These are phyloP conservation scores for Cercophora samala DNA, from an alignment of 495 filamentous ascomycete species.

Conservation along the genomic window DNA sequence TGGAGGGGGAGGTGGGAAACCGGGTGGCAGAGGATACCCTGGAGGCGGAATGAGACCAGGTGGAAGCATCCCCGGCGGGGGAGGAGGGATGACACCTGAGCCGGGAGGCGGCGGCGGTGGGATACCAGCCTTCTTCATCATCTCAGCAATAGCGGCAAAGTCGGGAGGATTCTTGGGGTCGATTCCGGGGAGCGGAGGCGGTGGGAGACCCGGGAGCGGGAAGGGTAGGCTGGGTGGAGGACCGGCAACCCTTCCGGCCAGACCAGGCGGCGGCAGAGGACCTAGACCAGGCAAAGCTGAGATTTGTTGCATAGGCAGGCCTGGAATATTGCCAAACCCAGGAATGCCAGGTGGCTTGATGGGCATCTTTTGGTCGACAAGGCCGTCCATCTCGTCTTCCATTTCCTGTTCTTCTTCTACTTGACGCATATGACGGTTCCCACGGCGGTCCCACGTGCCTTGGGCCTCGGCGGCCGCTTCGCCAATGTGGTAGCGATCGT, in stretches of 20 bases:
- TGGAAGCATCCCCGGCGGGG: conserved; percentile 48
- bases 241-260: conserved; percentile 35
- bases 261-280: conserved; percentile 31
- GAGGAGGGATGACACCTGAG: conserved; percentile 17
- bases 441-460: conserved; percentile 85
- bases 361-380: conserved; percentile 92
- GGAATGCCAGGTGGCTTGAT: conserved; percentile 36
- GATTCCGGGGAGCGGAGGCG: conserved; percentile 46
- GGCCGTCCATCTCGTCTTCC: conserved; percentile 86
- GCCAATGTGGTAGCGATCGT: conserved; percentile 91
- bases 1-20: conserved; percentile 25
- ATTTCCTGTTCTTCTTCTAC: conserved; percentile 91
- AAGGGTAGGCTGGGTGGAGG: conserved; percentile 35
- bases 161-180: conserved; percentile 62
- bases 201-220: conserved; percentile 42
- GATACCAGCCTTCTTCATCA: conserved; percentile 56
- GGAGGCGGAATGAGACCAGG: conserved; percentile 52
- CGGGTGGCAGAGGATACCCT: conserved; percentile 31
- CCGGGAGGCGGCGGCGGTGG: conserved; percentile 47
- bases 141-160: conserved; percentile 62
- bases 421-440: conserved; percentile 71
- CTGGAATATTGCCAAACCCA: conserved; percentile 53
- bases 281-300: conserved; percentile 25
- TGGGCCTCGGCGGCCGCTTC: conserved; percentile 89
- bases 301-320: conserved; percentile 38